phyloP scores from a whole-genome alignment of 345 rosid species.

The Linum tenue region DNA sequence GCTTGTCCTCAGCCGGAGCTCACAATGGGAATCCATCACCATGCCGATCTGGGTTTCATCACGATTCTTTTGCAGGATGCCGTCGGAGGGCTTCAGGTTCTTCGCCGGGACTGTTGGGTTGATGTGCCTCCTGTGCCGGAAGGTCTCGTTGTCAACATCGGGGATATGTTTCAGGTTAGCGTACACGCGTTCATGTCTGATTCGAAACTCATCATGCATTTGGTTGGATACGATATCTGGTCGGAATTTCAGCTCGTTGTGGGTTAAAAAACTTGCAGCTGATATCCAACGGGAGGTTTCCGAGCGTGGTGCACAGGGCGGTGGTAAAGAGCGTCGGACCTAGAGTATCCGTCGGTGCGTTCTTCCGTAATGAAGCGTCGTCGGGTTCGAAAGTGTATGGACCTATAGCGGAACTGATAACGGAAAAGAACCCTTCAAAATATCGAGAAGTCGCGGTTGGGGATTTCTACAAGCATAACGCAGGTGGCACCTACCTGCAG shows the following conservation, averaged over 20 bases:
- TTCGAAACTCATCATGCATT: not conserved
- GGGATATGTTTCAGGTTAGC: slow-evolving; percentile 17
- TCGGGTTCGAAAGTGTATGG: not conserved
- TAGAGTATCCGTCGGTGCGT: slow-evolving; percentile 6
- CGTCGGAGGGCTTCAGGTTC: slow-evolving; percentile 13
- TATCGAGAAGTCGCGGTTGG: not conserved
- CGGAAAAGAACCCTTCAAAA: not conserved
- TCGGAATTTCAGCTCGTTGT: slow-evolving; percentile 7
- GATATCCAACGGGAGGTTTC: slow-evolving; percentile 15
- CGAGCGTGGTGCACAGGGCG: slow-evolving; percentile 18
- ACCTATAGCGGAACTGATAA: not conserved
- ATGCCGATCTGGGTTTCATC: not conserved
- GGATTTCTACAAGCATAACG: not conserved
- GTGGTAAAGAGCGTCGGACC: slow-evolving; percentile 4
- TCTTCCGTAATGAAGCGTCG: not conserved
- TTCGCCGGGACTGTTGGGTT: slow-evolving; percentile 14
- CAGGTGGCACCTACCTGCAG: not conserved
- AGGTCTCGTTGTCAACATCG: not conserved
- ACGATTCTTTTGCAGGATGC: not conserved
- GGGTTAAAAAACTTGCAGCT: slow-evolving; percentile 12
- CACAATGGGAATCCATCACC: not conserved
- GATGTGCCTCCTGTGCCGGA: not conserved
- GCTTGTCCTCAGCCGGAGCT: slow-evolving; percentile 1
- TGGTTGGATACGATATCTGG: not conserved
- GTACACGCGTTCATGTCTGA: not conserved